Evolutionary conservation across 1,139 yeast genomes (phyloP), one percentile per base, ranked within the genome.

Genomic region (Sugiyamaella grinbergsii): DNA sequence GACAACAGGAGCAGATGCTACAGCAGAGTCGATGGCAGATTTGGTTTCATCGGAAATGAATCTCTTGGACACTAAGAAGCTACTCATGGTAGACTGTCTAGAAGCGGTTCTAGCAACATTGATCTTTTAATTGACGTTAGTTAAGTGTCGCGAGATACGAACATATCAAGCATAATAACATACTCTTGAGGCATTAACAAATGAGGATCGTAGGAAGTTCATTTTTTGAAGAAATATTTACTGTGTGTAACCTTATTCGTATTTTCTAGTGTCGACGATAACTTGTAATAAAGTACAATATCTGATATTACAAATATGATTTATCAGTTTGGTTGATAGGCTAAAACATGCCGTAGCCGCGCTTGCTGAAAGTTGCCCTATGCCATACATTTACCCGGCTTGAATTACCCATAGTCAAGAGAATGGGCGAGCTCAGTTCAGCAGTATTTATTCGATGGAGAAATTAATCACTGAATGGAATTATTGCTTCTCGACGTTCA

Each of bases 1-100:
- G 8, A 94, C 98, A 11, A 93, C 98, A 15, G 96, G 96, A 1
- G 97, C 94, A 13, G 95, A 82, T 4, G 72, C 74, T 24, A 93
- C 85, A 1, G 98, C 98, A 51, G 79, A 77, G 61, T 85, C 90
- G 54, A 93, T 89, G 43, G 98, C 97, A 31, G 78, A 74, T 60
- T 78, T 81, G 58, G 93, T 86, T 61, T 89, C 96, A 4, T 83
- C 80, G 26, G 95, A 85, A 56, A 93, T 67, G 55, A 77, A 78
- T 68, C 96, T 80, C 23, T 65, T 59, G 38, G 60, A 59, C 22
- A 50, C 22, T 4, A 52, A 44, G 22, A 38, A 42, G 26, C 49
- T 10, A 18, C 24, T 16, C 16, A 29, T 5, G 8, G 28, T n/a
- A 24, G 31, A 15, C n/a, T 8, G n/a, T 20, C 22, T 31, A 33